phyloP scores from a whole-genome alignment of 1,284 basidiomycete species.

The Hymenochaete sp. region DNA sequence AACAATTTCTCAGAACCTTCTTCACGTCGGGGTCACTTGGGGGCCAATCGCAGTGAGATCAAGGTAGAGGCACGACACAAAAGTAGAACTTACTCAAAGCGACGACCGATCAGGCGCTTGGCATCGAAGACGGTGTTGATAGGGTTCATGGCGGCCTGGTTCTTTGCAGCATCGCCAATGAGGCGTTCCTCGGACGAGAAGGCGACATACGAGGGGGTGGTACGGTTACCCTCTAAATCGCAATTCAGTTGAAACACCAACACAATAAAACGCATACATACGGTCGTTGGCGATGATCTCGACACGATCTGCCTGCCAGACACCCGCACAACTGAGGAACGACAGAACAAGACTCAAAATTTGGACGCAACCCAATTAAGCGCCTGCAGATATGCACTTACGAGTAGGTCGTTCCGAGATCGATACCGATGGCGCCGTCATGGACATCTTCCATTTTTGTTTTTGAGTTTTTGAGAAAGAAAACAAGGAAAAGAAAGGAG shows the following conservation, averaged over 20 bases:
- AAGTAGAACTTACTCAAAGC: slow-evolving; percentile 66
- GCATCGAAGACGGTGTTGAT: slow-evolving; percentile 95
- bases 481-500: slow-evolving; percentile 20
- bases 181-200: slow-evolving; percentile 97
- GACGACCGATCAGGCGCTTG: slow-evolving; percentile 94
- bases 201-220: slow-evolving; percentile 98
- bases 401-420: slow-evolving; percentile 88
- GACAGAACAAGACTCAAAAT: slow-evolving; percentile 7
- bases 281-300: slow-evolving; percentile 98
- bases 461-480: slow-evolving; percentile 22
- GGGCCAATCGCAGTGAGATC: slow-evolving; percentile 15
- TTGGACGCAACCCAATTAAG: slow-evolving; percentile 16
- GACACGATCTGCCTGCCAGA: slow-evolving; percentile 98
- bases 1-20: slow-evolving; percentile 42
- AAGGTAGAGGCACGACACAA: not conserved
- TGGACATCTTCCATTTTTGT: slow-evolving; percentile 90
- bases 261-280: slow-evolving; percentile 33
- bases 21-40: slow-evolving; percentile 76
- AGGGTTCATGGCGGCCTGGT: slow-evolving; percentile 95
- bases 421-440: slow-evolving; percentile 95
- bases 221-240: slow-evolving; percentile 90
- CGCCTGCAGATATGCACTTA: slow-evolving; percentile 33
- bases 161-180: slow-evolving; percentile 99
- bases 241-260: slow-evolving; percentile 16
- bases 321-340: slow-evolving; percentile 75